phyloP scores from a whole-genome alignment of 768 basidiomycete genomes.

The Trametes meyenii region DNA sequence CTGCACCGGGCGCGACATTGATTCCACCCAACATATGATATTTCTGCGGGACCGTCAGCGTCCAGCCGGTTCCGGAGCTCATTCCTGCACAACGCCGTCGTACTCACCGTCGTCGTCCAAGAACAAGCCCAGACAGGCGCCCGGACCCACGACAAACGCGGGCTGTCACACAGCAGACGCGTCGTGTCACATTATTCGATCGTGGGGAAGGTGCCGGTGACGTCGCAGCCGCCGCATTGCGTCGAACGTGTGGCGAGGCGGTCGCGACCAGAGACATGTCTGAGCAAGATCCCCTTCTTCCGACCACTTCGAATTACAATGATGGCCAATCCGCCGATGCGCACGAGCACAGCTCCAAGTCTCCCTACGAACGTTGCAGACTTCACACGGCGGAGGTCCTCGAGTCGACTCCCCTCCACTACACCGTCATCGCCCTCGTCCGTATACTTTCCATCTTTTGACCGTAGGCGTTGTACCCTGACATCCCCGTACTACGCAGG shows the following conservation, averaged over 20 bases:
- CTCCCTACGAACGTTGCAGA: conserved; percentile 21
- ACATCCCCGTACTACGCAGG: conserved; percentile 38
- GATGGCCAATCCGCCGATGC: conserved; percentile 2
- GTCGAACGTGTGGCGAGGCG: not conserved
- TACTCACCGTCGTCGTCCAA: not conserved
- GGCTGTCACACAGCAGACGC: conserved; percentile 13
- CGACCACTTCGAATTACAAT: conserved; percentile 10
- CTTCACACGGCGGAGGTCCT: conserved; percentile 47
- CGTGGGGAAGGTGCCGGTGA: not conserved
- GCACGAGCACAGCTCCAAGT: conserved; percentile 10
- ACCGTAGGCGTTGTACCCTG: conserved; percentile 23
- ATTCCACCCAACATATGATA: not conserved
- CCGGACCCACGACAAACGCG: conserved; percentile 13
- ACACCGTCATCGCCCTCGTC: conserved; percentile 59
- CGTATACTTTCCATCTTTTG: conserved; percentile 32
- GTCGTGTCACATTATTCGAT: conserved; percentile 11
- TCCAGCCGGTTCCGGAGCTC: not conserved
- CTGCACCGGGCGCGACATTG: conserved; percentile 6
- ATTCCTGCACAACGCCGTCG: not conserved
- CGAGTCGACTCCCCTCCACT: conserved; percentile 57
- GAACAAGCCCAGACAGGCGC: not conserved
- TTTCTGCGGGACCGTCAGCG: not conserved
- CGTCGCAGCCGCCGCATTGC: not conserved
- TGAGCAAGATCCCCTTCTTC: conserved; percentile 34
- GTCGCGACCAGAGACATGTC: conserved; percentile 21